These are phyloP conservation scores for Mycogone perniciosa DNA, from an alignment of 2,329 filamentous ascomycete species.

Conservation along the genomic window DNA sequence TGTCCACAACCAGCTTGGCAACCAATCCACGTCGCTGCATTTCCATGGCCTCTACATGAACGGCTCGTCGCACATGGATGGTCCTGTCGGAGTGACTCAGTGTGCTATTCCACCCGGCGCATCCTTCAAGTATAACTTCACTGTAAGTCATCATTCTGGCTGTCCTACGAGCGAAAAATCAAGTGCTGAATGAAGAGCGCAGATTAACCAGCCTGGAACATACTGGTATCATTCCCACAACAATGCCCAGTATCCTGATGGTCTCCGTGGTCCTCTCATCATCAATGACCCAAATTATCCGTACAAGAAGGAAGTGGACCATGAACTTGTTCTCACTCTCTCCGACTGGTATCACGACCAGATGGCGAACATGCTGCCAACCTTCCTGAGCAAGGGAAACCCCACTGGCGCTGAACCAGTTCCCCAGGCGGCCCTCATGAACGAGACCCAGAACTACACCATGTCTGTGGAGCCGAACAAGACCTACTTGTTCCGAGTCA, in stretches of 20 bases:
- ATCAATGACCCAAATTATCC: slow-evolving; percentile 58
- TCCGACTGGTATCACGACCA: slow-evolving; percentile 66
- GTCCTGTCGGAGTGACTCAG: slow-evolving; percentile 59
- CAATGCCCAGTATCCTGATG: slow-evolving; percentile 63
- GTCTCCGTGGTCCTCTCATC: slow-evolving; percentile 57
- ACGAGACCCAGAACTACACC: slow-evolving; percentile 58
- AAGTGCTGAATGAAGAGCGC: background rate
- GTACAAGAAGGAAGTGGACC: slow-evolving; percentile 50
- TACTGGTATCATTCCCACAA: slow-evolving; percentile 76
- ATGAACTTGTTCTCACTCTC: slow-evolving; percentile 58
- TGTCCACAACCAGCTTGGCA: slow-evolving; percentile 52
- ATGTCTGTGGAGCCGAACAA: slow-evolving; percentile 58
- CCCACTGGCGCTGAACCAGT: slow-evolving; percentile 58
- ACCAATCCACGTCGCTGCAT: slow-evolving; percentile 57
- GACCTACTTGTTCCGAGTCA: slow-evolving; percentile 66
- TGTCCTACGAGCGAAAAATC: background rate
- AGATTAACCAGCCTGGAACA: slow-evolving; percentile 61
- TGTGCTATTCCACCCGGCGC: slow-evolving; percentile 58
- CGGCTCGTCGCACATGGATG: slow-evolving; percentile 65
- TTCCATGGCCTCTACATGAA: slow-evolving; percentile 70
- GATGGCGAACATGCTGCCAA: slow-evolving; percentile 39
- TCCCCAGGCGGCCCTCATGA: slow-evolving; percentile 62
- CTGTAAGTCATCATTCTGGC: slow-evolving; percentile 32
- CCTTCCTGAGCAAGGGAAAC: slow-evolving; percentile 48
- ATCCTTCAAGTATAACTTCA: slow-evolving; percentile 66